Base-by-base conservation (phyloP, 345 rosid species). In the Acer negundo region DNA sequence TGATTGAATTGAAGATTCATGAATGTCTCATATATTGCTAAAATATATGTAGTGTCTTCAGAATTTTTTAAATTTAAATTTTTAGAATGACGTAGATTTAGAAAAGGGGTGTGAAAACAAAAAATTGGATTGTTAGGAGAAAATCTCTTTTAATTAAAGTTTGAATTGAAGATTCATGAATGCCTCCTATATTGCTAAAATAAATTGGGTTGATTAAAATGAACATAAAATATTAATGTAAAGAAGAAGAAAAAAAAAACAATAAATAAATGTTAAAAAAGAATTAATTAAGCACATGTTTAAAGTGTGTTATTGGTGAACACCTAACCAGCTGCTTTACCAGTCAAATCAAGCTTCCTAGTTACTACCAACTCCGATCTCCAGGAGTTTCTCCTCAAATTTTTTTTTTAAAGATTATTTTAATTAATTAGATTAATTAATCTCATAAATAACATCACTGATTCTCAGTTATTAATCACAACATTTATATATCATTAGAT, bases 261-360 rank as follows among this genome's bases (percentile, higher is more conserved):
- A 10, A 22, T 70, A 62, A 64, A 35, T 35, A 35, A 35, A 35
- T 35, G 0, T 35, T 0, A 4, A 4, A 35, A 35, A 35, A 35
- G 1, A 35, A 35, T 35, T 2, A 7, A 7, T 49, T 7, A 3
- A 24, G 16, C 62, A 58, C 62, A 10, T 15, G 20, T 24, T 49
- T 69, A 11, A 16, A 1, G 6, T 35, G 26, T 70, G 44, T 56
- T 12, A 28, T 26, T 44, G 28, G 80, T 71, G 58, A 79, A 75
- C 78, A 62, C 77, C 78, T 69, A 74, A 76, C 78, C 10, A 4
- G 26, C 9, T 15, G 55, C 55, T 49, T 20, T 6, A 22, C 24
- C 19, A 66, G 84, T 82, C 85, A 85, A 80, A 77, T 75, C 77
- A 28, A 28, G 31, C 31, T 28, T 28, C 31, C 31, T 2, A 28